Percentiles rank a stretch among this genome's conserved stretches.
These are phyloP conservation scores for Lomentospora prolificans DNA, from an alignment of 2,329 filamentous ascomycete species.

Conservation along the genomic window DNA sequence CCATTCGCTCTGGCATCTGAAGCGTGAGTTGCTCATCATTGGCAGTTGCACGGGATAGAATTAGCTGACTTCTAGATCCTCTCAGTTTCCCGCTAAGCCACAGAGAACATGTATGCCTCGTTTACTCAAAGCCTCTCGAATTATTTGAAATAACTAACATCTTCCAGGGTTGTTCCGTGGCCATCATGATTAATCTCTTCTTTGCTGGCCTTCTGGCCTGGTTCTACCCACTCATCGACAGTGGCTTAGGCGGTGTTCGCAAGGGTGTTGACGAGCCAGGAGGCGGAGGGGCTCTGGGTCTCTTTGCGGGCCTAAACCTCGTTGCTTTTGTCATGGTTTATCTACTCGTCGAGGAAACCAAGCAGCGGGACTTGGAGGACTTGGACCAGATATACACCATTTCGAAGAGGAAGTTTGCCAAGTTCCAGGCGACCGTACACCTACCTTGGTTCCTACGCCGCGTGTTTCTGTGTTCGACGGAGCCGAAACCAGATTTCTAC, in stretches of 20 bases:
- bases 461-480: neutral
- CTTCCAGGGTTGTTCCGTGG: slow-evolving; percentile 15
- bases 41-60: no score
- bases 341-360: slow-evolving; percentile 33
- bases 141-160: no score
- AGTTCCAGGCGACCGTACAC: slow-evolving; percentile 19
- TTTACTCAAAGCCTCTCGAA: slow-evolving; percentile 8
- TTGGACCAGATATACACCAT: slow-evolving; percentile 28
- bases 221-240: slow-evolving; percentile 24
- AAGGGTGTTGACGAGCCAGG: slow-evolving; percentile 15
- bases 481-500: slow-evolving; percentile 2
- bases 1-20: slow-evolving; percentile 33
- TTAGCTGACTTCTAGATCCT: no score
- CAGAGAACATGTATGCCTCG: slow-evolving; percentile 30
- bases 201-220: slow-evolving; percentile 36
- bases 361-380: slow-evolving; percentile 28
- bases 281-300: slow-evolving; percentile 27
- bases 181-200: slow-evolving; percentile 35
- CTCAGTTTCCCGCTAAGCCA: slow-evolving; percentile 31
- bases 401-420: slow-evolving; percentile 21
- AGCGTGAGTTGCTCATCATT: neutral
- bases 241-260: slow-evolving; percentile 9
- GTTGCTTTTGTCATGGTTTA: slow-evolving; percentile 35
- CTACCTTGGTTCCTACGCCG: slow-evolving; percentile 25
- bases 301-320: slow-evolving; percentile 37